A percentile compares a stretch with the other conserved stretches of the same genome.
phyloP scores from a whole-genome alignment of 352 stramenopile species.

The Pythium myriotylum region DNA sequence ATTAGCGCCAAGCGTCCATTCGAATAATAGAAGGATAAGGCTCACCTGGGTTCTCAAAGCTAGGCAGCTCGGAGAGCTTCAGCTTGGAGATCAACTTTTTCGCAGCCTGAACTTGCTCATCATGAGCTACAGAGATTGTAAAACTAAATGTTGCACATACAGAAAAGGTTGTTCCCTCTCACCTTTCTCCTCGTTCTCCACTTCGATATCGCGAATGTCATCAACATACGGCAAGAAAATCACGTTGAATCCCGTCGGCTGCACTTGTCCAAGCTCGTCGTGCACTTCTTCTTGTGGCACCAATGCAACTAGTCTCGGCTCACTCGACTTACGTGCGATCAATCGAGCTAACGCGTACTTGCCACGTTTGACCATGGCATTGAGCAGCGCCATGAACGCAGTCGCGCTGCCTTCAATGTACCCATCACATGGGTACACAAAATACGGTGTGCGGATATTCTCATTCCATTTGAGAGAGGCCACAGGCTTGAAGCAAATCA shows the following conservation, averaged over 20 bases:
- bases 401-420: constrained; percentile 79
- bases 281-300: constrained; percentile 74
- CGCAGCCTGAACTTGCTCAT: constrained; percentile 64
- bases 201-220: constrained; percentile 73
- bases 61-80: constrained; percentile 69
- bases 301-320: constrained; percentile 74
- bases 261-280: constrained; percentile 80
- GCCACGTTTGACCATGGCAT: constrained; percentile 61
- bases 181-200: constrained; percentile 45
- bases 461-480: constrained; percentile 62
- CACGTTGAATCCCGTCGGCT: constrained; percentile 75
- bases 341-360: constrained; percentile 73
- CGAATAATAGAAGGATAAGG: background rate
- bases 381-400: constrained; percentile 71
- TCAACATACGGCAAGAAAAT: constrained; percentile 83
- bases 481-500: constrained; percentile 81
- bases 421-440: constrained; percentile 77
- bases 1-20: background rate
- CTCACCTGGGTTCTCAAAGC: constrained; percentile 81
- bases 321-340: constrained; percentile 73
- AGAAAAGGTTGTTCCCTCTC: too few species aligned
- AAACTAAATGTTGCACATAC: too few species aligned
- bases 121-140: constrained; percentile 38
- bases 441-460: constrained; percentile 78
- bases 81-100: constrained; percentile 73